phyloP scores from a whole-genome alignment of 345 rosid genomes.

The Clarkia xantiana region DNA sequence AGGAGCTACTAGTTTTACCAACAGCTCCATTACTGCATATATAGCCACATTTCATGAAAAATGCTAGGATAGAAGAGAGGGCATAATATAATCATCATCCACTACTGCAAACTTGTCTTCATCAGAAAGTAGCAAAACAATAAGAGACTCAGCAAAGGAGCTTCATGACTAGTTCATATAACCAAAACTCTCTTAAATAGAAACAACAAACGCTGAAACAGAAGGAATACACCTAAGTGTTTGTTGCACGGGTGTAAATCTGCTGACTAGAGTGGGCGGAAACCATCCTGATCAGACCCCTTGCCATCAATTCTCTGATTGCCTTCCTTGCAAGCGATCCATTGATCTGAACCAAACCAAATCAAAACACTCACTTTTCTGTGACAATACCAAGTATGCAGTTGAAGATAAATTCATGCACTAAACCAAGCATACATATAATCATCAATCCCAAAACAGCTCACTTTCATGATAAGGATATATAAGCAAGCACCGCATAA shows the following conservation, averaged over 20 bases:
- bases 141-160: too few relatives aligned
- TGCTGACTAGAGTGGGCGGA: slow-evolving; percentile 73
- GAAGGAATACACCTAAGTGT: slow-evolving; percentile 20
- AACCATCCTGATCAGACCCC: slow-evolving; percentile 60
- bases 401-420: too few relatives aligned
- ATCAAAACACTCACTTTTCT: too few relatives aligned
- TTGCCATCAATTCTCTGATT: slow-evolving; percentile 68
- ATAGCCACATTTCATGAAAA: too few relatives aligned
- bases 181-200: not conserved
- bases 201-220: not conserved
- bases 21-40: too few relatives aligned
- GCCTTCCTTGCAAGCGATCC: slow-evolving; percentile 70
- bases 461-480: not conserved
- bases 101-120: too few relatives aligned
- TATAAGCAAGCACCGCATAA: not conserved
- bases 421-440: too few relatives aligned
- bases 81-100: too few relatives aligned
- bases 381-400: not conserved
- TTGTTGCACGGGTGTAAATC: slow-evolving; percentile 71
- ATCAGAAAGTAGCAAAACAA: too few relatives aligned
- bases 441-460: too few relatives aligned
- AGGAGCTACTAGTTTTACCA: too few relatives aligned
- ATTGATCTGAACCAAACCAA: slow-evolving; percentile 27
- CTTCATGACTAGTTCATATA: not conserved
- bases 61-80: too few relatives aligned